These are phyloP conservation scores for Maudiozyma turicensis DNA, from an alignment of 805 yeast genomes.

Conservation along the genomic window DNA sequence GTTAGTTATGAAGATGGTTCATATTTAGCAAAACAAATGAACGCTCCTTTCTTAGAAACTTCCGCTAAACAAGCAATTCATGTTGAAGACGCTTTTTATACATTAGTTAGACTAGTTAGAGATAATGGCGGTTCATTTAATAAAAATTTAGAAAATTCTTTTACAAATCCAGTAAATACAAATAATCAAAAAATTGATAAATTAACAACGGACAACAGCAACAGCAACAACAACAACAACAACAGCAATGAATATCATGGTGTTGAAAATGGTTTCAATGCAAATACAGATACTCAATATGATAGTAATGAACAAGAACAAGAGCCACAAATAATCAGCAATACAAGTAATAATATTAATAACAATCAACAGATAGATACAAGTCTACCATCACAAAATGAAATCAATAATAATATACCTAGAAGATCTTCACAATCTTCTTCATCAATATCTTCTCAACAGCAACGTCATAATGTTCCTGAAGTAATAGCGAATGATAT, in stretches of 20 bases:
- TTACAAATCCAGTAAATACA: neutral
- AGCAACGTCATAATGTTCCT: neutral
- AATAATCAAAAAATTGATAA: neutral
- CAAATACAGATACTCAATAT: neutral
- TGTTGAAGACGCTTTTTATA: constrained; percentile 77
- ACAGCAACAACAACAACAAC: neutral
- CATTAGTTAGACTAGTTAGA: constrained; percentile 50
- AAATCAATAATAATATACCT: neutral
- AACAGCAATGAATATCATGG: neutral
- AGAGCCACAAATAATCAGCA: too few species aligned
- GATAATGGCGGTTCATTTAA: constrained; percentile 28
- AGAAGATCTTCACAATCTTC: neutral
- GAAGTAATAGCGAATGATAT: neutral
- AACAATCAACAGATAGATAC: neutral
- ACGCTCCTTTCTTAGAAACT: constrained; percentile 78
- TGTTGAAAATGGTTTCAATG: neutral
- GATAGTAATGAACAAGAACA: neutral
- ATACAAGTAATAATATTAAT: neutral
- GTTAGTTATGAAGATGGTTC: constrained; percentile 59
- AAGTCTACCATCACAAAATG: neutral
- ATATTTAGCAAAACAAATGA: constrained; percentile 51
- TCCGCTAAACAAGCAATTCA: constrained; percentile 86
- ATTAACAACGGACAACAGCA: neutral
- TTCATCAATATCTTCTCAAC: neutral
- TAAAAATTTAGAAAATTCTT: constrained; percentile 7